These are phyloP conservation scores for Pseudogymnoascus sp. DNA, from an alignment of 2,329 filamentous ascomycete species.

Conservation along the genomic window DNA sequence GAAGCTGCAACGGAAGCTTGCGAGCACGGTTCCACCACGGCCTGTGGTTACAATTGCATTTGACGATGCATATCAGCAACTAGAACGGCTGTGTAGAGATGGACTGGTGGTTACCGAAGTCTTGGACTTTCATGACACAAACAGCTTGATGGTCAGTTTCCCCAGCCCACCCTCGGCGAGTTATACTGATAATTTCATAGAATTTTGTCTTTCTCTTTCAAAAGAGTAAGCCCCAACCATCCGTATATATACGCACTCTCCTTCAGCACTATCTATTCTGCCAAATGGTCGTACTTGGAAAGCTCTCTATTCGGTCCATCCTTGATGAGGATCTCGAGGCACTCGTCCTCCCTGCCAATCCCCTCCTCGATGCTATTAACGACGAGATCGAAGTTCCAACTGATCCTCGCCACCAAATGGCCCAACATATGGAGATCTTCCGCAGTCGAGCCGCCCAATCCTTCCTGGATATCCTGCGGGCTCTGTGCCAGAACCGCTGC, in stretches of 20 bases:
- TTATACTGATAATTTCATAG: slow-evolving; percentile 32
- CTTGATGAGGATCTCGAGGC: slow-evolving; percentile 76
- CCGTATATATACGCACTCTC: slow-evolving; percentile 74
- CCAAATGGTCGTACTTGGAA: slow-evolving; percentile 60
- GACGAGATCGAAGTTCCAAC: slow-evolving; percentile 67
- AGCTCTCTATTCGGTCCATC: slow-evolving; percentile 62
- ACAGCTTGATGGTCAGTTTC: slow-evolving; percentile 56
- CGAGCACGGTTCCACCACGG: slow-evolving; percentile 86
- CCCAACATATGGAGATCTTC: slow-evolving; percentile 64
- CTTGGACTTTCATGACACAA: slow-evolving; percentile 58
- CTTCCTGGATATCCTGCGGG: slow-evolving; percentile 76
- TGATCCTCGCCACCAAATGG: slow-evolving; percentile 65
- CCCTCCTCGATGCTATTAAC: slow-evolving; percentile 63
- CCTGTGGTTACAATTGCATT: slow-evolving; percentile 75
- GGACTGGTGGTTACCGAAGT: slow-evolving; percentile 60
- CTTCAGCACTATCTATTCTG: slow-evolving; percentile 69
- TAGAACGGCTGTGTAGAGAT: slow-evolving; percentile 65
- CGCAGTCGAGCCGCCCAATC: slow-evolving; percentile 54
- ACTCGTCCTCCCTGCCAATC: slow-evolving; percentile 62
- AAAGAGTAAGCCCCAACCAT: slow-evolving; percentile 70
- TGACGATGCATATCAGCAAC: slow-evolving; percentile 60
- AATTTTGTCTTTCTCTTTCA: slow-evolving; percentile 69
- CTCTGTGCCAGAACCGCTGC: slow-evolving; percentile 82
- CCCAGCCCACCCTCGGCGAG: slow-evolving; percentile 10
- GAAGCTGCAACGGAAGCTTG: slow-evolving; percentile 83